phyloP scores from a whole-genome alignment of 129 eudicot genomes.

The Escallonia rubra region DNA sequence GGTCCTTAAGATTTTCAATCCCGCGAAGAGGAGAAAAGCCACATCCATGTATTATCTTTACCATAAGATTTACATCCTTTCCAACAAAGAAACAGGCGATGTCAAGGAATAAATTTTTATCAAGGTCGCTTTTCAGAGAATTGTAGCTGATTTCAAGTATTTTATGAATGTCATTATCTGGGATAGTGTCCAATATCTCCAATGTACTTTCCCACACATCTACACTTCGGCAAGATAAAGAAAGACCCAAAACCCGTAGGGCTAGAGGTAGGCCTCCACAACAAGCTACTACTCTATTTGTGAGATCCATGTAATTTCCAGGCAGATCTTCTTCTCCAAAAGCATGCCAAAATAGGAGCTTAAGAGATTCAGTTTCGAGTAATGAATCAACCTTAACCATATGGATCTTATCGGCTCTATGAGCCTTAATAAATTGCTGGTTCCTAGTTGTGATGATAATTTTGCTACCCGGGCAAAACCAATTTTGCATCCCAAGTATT shows the following conservation, averaged over 20 bases:
- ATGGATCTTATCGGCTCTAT: background rate
- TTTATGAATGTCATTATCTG: too few species aligned
- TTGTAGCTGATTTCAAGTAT: too few species aligned
- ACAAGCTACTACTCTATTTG: background rate
- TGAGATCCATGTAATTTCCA: too few species aligned
- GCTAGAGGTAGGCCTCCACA: conserved; percentile 15
- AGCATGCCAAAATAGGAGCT: too few species aligned
- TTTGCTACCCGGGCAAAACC: background rate
- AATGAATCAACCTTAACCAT: too few species aligned
- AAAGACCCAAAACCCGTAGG: conserved; percentile 8
- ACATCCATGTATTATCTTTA: conserved; percentile 3
- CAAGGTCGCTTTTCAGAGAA: too few species aligned
- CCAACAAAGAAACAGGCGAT: conserved; percentile 15
- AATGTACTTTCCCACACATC: conserved; percentile 1
- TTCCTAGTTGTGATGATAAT: background rate
- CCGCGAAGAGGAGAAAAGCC: conserved; percentile 1
- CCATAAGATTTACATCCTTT: background rate
- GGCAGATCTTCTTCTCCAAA: too few species aligned
- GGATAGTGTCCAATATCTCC: too few species aligned
- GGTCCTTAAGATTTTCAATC: background rate
- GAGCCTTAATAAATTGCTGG: background rate
- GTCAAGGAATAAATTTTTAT: conserved; percentile 7
- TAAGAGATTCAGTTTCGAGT: too few species aligned
- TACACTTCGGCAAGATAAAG: background rate
- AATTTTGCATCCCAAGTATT: background rate